Conservation (phyloP, 306 rosid species). For the Vigna radiata region DNA sequence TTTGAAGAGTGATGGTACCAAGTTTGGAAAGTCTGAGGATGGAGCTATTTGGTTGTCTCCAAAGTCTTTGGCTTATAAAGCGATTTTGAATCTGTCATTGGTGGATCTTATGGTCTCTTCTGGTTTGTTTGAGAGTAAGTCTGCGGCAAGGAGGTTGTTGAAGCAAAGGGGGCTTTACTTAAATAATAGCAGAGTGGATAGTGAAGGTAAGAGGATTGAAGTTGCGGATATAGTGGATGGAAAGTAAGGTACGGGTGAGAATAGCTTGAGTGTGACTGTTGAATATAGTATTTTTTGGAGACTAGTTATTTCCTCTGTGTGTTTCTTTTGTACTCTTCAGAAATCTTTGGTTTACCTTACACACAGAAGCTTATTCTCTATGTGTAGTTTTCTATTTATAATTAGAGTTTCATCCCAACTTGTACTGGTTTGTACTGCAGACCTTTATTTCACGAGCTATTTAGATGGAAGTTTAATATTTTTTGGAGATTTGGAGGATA, state of each 20-base stretch:
- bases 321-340: constrained; percentile 37
- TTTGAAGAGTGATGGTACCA: too few relatives aligned
- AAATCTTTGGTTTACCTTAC: too few relatives aligned
- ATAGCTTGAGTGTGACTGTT: constrained; percentile 55
- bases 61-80: constrained; percentile 63
- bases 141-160: constrained; percentile 84
- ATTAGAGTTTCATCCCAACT: too few relatives aligned
- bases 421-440: not conserved
- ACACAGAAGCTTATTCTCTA: too few relatives aligned
- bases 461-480: too few relatives aligned
- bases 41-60: too few relatives aligned
- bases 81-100: constrained; percentile 61
- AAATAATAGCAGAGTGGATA: constrained; percentile 80
- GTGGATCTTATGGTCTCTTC: constrained; percentile 87
- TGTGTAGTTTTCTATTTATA: too few relatives aligned
- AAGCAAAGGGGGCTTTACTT: constrained; percentile 96
- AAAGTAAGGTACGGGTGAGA: constrained; percentile 88
- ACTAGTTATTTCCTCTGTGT: constrained; percentile 22
- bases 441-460: not conserved
- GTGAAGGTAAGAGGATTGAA: constrained; percentile 71
- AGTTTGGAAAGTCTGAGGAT: too few relatives aligned
- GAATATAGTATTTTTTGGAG: constrained; percentile 39
- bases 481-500: too few relatives aligned
- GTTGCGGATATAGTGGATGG: constrained; percentile 78
- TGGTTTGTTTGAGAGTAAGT: constrained; percentile 87